Conservation (phyloP, 257 asterid genomes). For the Lithospermum erythrorhizon region DNA sequence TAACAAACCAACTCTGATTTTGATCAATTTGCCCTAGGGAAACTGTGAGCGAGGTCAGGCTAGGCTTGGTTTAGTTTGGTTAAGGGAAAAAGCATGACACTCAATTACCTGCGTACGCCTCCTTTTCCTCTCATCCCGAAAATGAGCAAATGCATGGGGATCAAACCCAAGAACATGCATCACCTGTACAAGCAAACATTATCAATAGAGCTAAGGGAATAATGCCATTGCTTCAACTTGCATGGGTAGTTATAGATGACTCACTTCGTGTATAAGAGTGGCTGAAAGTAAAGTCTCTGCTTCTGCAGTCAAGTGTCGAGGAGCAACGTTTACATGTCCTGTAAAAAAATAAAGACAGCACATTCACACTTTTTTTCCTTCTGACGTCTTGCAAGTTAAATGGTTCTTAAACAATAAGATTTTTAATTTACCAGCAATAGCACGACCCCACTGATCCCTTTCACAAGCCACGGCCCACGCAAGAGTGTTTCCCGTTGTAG, state of each 20-base stretch:
- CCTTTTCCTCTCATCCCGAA: conserved; percentile 88
- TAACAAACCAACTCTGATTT: too few relatives aligned
- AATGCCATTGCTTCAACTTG: background rate
- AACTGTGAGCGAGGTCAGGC: too few relatives aligned
- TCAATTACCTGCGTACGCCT: conserved; percentile 62
- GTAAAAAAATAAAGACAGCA: conserved; percentile 13
- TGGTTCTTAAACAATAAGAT: conserved; percentile 1
- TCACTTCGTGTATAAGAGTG: conserved; percentile 80
- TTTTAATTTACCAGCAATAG: conserved; percentile 66
- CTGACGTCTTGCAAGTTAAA: background rate
- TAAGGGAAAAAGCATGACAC: background rate
- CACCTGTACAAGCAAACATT: conserved; percentile 34
- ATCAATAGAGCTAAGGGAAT: conserved; percentile 9
- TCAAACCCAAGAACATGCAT: conserved; percentile 97
- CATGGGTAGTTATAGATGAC: conserved; percentile 12
- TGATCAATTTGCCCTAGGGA: too few relatives aligned
- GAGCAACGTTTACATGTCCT: conserved; percentile 99
- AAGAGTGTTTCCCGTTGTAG: conserved; percentile 88
- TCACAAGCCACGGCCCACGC: conserved; percentile 99
- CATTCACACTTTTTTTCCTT: conserved; percentile 5
- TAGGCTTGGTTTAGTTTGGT: too few relatives aligned
- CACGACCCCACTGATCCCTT: conserved; percentile 99
- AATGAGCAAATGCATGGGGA: conserved; percentile 94
- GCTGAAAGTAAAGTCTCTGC: conserved; percentile 93
- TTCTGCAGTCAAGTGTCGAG: conserved; percentile 97